phyloP scores from a whole-genome alignment of 129 eudicot genomes.

The Kitagawia praeruptora region DNA sequence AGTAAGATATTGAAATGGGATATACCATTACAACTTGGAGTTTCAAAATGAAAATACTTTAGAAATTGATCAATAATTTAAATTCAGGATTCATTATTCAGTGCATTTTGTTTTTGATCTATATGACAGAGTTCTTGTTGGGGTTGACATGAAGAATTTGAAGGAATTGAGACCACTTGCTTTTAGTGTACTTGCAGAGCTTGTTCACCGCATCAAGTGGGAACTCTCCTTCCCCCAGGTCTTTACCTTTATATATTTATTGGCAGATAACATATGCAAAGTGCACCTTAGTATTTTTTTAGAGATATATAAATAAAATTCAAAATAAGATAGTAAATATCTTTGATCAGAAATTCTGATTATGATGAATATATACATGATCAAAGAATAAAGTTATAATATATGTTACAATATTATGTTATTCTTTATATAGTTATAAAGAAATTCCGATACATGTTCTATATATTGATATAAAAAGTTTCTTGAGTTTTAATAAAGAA shows the following conservation, averaged over 20 bases:
- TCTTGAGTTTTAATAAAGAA: no score
- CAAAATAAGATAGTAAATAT: no score
- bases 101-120: background rate
- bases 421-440: no score
- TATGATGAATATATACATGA: background rate
- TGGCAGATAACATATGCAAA: background rate
- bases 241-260: slow-evolving; percentile 6
- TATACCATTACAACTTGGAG: background rate
- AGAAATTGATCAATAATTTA: background rate
- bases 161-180: slow-evolving; percentile 89
- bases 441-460: no score
- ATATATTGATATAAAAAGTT: no score
- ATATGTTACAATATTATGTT: no score
- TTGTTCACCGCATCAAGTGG: slow-evolving; percentile 82
- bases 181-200: slow-evolving; percentile 81
- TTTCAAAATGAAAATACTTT: no score
- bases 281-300: background rate
- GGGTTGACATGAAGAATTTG: slow-evolving; percentile 87
- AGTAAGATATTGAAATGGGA: no score
- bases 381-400: no score
- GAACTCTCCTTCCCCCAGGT: slow-evolving; percentile 93
- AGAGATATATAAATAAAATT: no score
- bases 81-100: background rate
- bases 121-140: slow-evolving; percentile 69
- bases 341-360: background rate